Conservation (phyloP, 1,284 basidiomycete species). For the Ganoderma multipileum region DNA sequence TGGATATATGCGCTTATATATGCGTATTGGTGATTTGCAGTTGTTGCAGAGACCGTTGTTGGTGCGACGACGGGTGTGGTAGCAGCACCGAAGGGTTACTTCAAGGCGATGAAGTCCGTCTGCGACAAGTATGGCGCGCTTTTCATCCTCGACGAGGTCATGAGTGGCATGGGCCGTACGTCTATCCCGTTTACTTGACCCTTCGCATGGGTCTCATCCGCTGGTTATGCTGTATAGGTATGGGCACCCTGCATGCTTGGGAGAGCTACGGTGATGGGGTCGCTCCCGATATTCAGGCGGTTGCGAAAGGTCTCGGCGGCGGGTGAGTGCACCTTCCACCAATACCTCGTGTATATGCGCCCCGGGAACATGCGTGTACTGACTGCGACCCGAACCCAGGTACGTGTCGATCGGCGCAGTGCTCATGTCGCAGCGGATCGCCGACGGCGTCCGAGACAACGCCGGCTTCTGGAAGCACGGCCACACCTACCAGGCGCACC, state of each 20-base stretch:
- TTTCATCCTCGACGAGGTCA: slow-evolving; percentile 88
- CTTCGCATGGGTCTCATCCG: too few relatives aligned
- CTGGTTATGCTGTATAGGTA: slow-evolving; percentile 50
- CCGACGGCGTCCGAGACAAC: slow-evolving; percentile 68
- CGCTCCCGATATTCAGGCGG: slow-evolving; percentile 82
- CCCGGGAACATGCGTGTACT: background rate
- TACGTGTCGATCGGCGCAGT: slow-evolving; percentile 87
- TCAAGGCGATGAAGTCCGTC: slow-evolving; percentile 86
- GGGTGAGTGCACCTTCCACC: slow-evolving; percentile 57
- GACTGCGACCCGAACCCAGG: slow-evolving; percentile 42
- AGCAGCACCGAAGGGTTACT: slow-evolving; percentile 80
- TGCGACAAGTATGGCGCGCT: slow-evolving; percentile 87
- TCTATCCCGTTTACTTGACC: slow-evolving; percentile 10
- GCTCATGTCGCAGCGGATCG: slow-evolving; percentile 75
- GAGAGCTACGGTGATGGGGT: slow-evolving; percentile 79
- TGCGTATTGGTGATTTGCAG: slow-evolving; percentile 45
- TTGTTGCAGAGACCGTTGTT: slow-evolving; percentile 84
- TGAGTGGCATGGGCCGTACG: slow-evolving; percentile 88
- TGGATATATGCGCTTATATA: background rate
- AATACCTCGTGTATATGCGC: background rate
- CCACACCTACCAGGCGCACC: slow-evolving; percentile 84
- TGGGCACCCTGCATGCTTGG: slow-evolving; percentile 89
- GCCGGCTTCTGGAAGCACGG: slow-evolving; percentile 84
- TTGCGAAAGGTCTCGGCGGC: slow-evolving; percentile 88
- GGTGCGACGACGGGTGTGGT: slow-evolving; percentile 84